Conservation (phyloP, 2,329 filamentous ascomycete genomes). For the Ophiostoma angusticollis region DNA sequence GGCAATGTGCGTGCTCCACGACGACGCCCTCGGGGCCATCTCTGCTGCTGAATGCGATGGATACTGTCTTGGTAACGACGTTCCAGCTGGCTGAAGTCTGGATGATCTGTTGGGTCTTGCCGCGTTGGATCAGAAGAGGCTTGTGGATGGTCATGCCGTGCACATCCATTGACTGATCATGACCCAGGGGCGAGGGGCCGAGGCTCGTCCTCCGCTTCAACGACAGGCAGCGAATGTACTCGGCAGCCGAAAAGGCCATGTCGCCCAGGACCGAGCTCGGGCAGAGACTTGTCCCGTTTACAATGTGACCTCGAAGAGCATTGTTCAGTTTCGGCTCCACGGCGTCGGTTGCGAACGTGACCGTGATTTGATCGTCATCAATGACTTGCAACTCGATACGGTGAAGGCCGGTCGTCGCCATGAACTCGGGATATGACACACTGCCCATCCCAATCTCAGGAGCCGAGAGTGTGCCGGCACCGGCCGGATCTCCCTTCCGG, state of each 20-base stretch:
- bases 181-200: neutral
- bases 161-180: neutral
- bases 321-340: neutral
- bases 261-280: neutral
- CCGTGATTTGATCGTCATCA: neutral
- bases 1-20: neutral
- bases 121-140: neutral
- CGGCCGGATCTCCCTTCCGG: slow-evolving; percentile 41
- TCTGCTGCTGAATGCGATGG: slow-evolving; percentile 6
- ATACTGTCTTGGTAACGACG: neutral
- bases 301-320: neutral
- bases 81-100: neutral
- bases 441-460: too few species aligned
- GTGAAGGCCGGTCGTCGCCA: neutral
- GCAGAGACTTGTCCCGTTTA: neutral
- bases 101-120: neutral
- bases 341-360: neutral
- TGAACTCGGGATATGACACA: neutral
- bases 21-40: neutral
- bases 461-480: neutral
- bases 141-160: neutral
- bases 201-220: neutral
- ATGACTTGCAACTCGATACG: neutral
- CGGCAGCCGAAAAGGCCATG: slow-evolving; percentile 1
- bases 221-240: neutral